Base-by-base conservation (phyloP, 139 green algal species). In the Tetradesmus lagerheimii region DNA sequence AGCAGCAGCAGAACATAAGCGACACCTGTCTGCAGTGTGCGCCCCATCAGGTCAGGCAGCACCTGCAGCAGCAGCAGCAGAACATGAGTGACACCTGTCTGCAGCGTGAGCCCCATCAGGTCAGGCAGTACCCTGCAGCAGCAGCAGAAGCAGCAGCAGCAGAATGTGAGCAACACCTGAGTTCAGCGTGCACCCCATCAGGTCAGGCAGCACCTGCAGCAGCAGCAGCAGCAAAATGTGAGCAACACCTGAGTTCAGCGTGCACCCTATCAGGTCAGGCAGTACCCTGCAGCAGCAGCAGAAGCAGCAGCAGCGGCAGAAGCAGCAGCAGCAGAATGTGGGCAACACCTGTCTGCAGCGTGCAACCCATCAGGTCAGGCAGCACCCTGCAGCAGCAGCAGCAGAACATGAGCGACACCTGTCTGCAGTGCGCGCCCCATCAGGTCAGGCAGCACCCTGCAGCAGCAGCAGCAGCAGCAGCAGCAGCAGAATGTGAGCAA, bases 281-380 rank as follows among this genome's bases (percentile, higher is more conserved):
- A 88, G 31, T 8, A 93, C 29, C 31, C 14, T n/a, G n/a, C n/a
- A n/a, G n/a, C n/a, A n/a, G n/a, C n/a, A n/a, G n/a, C n/a, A n/a
- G n/a, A n/a, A n/a, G n/a, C n/a, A n/a, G n/a, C n/a, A n/a, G n/a
- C n/a, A n/a, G n/a, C n/a, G n/a, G n/a, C n/a, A n/a, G 74, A 9
- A 80, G 74, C 74, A 80, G 1, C 29, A 80, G 74, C 74, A 20
- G 74, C 37, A n/a, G n/a, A n/a, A n/a, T n/a, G n/a, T n/a, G n/a
- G n/a, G n/a, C n/a, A n/a, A n/a, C n/a, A n/a, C n/a, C n/a, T n/a
- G n/a, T 87, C 83, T 92, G 80, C 31, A 93, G 66, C 1, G 88
- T 93, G 35, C 91, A 62, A n/a, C 91, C 91, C 62, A 84, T 78
- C 66, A 92, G 34, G 78, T 93, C 91, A 12, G 79, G 41, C 83